Conservation (phyloP, 768 basidiomycete species). For the Pleurotus sapidus region DNA sequence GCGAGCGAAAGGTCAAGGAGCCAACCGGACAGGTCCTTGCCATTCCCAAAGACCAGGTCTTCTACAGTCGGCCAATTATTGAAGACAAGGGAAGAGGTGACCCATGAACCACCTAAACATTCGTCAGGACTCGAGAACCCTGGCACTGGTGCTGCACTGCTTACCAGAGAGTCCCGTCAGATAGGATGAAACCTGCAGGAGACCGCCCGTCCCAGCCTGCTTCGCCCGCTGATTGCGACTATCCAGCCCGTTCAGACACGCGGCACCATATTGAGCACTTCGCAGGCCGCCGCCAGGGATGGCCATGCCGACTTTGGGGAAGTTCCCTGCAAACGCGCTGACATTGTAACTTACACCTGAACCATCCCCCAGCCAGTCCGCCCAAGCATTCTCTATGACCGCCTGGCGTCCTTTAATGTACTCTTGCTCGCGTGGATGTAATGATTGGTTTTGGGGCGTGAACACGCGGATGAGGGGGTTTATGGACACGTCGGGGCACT, state of each 20-base stretch:
- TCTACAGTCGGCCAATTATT: slow-evolving; percentile 60
- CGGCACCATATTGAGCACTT: slow-evolving; percentile 65
- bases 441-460: slow-evolving; percentile 45
- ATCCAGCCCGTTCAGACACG: slow-evolving; percentile 55
- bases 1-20: slow-evolving; percentile 53
- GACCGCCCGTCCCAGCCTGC: slow-evolving; percentile 58
- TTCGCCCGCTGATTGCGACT: slow-evolving; percentile 57
- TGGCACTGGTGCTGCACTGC: slow-evolving; percentile 7
- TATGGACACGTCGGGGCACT: slow-evolving; percentile 49
- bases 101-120: slow-evolving; percentile 60
- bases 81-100: slow-evolving; percentile 58
- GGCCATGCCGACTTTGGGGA: slow-evolving; percentile 60
- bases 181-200: slow-evolving; percentile 72
- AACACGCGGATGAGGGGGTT: slow-evolving; percentile 49
- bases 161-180: slow-evolving; percentile 63
- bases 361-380: slow-evolving; percentile 55
- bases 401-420: slow-evolving; percentile 45
- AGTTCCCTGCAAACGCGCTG: slow-evolving; percentile 32
- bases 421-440: slow-evolving; percentile 44
- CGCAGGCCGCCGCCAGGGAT: slow-evolving; percentile 71
- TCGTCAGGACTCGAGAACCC: background rate
- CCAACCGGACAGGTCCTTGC: slow-evolving; percentile 47
- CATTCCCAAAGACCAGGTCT: slow-evolving; percentile 61
- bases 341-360: slow-evolving; percentile 52
- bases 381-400: slow-evolving; percentile 49